Evolutionary conservation across 257 asterid genomes (phyloP).

Genomic region (Capsicum pubescens): DNA sequence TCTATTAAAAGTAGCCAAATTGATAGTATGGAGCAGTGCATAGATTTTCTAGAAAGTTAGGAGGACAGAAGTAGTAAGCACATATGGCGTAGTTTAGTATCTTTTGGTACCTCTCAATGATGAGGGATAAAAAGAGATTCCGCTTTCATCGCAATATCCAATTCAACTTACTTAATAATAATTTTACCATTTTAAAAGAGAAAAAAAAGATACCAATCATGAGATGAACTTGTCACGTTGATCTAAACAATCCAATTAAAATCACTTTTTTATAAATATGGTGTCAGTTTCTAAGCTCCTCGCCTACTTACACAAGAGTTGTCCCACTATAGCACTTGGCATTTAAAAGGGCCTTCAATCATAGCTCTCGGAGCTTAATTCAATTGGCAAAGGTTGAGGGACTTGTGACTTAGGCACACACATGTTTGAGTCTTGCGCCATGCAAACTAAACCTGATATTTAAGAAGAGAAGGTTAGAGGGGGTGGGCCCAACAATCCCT

Average conservation of each 20-base stretch:
- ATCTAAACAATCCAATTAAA: not conserved
- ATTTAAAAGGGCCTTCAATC: not conserved
- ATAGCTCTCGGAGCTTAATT: not conserved
- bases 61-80: not conserved
- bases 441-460: not conserved
- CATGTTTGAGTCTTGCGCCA: not conserved
- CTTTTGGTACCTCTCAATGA: not conserved
- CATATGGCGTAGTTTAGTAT: not conserved
- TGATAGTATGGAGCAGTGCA: not conserved
- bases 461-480: not conserved
- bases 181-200: not conserved
- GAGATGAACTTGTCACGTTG: not conserved
- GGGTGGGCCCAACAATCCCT: not conserved
- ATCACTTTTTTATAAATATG: not conserved
- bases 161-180: not conserved
- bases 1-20: not conserved
- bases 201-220: not conserved
- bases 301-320: not conserved
- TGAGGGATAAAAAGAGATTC: too few relatives aligned
- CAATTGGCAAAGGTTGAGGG: not conserved
- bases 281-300: not conserved
- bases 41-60: not conserved
- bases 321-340: not conserved
- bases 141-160: too few relatives aligned
- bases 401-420: not conserved